Conservation (phyloP, 345 rosid genomes). For the Hibiscus tridactylites region DNA sequence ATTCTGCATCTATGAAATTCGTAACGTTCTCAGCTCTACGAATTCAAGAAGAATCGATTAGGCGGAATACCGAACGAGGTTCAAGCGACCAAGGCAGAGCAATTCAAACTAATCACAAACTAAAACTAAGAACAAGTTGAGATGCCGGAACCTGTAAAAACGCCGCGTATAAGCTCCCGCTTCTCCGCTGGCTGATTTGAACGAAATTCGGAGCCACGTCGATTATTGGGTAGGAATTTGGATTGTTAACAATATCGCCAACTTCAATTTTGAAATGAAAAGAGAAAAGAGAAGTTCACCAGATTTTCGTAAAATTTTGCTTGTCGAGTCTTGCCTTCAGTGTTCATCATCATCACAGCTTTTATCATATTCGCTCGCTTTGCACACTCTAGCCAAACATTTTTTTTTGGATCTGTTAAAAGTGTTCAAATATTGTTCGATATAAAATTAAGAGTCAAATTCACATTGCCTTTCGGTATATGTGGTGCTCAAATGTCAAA, state of each 20-base stretch:
- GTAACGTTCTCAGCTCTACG: neutral
- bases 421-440: no score
- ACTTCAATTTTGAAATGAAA: no score
- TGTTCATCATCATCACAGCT: slow-evolving; percentile 80
- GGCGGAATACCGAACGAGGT: neutral
- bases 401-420: no score
- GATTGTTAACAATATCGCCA: neutral
- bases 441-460: no score
- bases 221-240: neutral
- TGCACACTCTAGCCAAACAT: neutral
- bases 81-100: neutral
- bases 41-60: neutral
- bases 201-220: neutral
- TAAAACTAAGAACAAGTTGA: neutral
- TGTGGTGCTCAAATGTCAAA: no score
- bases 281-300: slow-evolving; percentile 25
- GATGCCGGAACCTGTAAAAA: slow-evolving; percentile 52
- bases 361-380: slow-evolving; percentile 43
- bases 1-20: no score
- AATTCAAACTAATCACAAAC: neutral
- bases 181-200: slow-evolving; percentile 57
- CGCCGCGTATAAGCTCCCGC: slow-evolving; percentile 77
- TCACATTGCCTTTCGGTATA: no score
- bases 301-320: slow-evolving; percentile 70
- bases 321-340: slow-evolving; percentile 86